Evolutionary conservation across 1,139 yeast species (phyloP).

Genomic region (Lodderomyces orthopsilosis): DNA sequence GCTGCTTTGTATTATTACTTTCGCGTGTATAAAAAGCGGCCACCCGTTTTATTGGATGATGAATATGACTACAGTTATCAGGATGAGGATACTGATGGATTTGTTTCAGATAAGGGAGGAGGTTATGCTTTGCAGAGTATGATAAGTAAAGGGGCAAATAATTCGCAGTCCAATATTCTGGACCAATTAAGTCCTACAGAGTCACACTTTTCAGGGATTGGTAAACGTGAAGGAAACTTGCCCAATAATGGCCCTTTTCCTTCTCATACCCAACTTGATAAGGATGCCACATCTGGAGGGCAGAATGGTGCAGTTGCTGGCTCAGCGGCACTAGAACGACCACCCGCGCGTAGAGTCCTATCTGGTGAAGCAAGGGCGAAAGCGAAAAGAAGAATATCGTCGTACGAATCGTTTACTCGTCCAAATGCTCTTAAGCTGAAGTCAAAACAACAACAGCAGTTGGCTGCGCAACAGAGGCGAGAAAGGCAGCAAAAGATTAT

Average conservation of each 20-base stretch:
- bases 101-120: slow-evolving; percentile 2
- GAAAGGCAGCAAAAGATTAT: slow-evolving; percentile 24
- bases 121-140: slow-evolving; percentile 3
- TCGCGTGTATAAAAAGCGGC: slow-evolving; percentile 29
- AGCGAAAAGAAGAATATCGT: slow-evolving; percentile 33
- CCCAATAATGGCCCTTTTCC: slow-evolving; percentile 1
- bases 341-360: slow-evolving; percentile 8
- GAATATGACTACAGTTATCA: slow-evolving; percentile 24
- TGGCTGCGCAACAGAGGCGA: slow-evolving; percentile 14
- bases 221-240: neutral
- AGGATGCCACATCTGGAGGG: neutral
- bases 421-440: slow-evolving; percentile 22
- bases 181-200: neutral
- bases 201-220: neutral
- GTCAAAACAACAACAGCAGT: slow-evolving; percentile 12
- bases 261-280: neutral
- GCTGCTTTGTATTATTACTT: slow-evolving; percentile 34
- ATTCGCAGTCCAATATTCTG: neutral
- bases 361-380: slow-evolving; percentile 7
- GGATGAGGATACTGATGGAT: slow-evolving; percentile 19
- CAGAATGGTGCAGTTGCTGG: neutral
- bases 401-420: slow-evolving; percentile 46
- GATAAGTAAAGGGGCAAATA: neutral
- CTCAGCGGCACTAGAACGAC: slow-evolving; percentile 4
- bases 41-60: slow-evolving; percentile 21